Conservation (phyloP, 2,329 filamentous ascomycete genomes). For the Botrytis pseudocinerea region DNA sequence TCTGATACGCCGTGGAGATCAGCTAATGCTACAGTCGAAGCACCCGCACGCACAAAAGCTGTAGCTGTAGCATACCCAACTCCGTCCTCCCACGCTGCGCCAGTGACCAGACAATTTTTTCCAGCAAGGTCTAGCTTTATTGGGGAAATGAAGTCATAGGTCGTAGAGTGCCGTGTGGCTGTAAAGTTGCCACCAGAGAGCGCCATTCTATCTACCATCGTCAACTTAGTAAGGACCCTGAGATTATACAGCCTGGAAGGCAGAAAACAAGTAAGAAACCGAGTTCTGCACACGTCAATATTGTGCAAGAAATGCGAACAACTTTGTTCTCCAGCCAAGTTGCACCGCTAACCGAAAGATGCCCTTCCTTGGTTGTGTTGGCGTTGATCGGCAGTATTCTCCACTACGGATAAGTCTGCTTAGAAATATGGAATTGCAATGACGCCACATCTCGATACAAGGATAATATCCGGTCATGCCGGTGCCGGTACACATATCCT, state of each 20-base stretch:
- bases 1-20: background rate
- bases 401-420: background rate
- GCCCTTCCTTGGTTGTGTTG: background rate
- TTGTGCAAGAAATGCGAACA: background rate
- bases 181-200: constrained; percentile 16
- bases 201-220: background rate
- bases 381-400: background rate
- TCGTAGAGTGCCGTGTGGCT: constrained; percentile 3
- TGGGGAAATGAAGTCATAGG: constrained; percentile 18
- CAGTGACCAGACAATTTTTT: constrained; percentile 11
- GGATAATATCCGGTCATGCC: background rate
- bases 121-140: constrained; percentile 4
- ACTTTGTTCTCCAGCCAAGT: background rate
- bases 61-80: constrained; percentile 21
- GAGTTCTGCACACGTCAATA: background rate
- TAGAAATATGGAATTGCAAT: background rate
- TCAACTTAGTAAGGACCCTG: background rate
- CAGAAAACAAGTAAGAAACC: background rate
- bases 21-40: constrained; percentile 17
- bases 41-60: constrained; percentile 16
- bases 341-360: background rate
- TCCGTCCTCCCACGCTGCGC: constrained; percentile 19
- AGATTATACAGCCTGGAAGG: background rate
- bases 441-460: background rate
- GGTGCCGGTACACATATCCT: background rate